Conservation (phyloP, 768 basidiomycete species). For the Suillus decipiens region DNA sequence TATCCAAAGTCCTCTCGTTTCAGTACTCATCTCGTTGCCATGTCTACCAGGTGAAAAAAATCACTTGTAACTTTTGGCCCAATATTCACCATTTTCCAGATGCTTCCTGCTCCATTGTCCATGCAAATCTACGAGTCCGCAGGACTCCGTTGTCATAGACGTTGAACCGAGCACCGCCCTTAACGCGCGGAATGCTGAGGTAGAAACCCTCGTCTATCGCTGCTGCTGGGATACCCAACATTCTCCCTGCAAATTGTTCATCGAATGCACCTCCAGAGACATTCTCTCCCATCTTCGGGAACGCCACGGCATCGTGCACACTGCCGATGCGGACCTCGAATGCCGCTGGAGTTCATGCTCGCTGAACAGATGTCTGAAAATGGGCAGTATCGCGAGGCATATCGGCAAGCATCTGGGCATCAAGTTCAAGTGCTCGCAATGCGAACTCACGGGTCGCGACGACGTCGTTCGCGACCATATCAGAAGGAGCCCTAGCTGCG, state of each 20-base stretch:
- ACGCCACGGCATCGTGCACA: neutral
- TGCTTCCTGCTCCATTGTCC: neutral
- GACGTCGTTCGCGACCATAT: slow-evolving; percentile 1
- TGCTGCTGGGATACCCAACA: neutral
- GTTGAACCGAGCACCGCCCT: neutral
- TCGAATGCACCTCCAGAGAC: neutral
- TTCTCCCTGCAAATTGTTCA: neutral
- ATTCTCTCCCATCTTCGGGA: neutral
- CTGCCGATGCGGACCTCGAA: neutral
- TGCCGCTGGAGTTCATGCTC: neutral
- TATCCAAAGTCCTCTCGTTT: neutral
- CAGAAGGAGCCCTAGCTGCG: neutral
- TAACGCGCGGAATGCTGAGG: neutral
- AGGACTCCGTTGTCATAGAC: neutral
- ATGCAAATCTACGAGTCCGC: neutral
- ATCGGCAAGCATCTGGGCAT: neutral
- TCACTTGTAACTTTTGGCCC: neutral
- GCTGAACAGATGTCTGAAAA: neutral
- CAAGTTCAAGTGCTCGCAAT: neutral
- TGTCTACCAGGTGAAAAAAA: neutral
- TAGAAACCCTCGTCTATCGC: neutral
- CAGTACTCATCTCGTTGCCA: neutral
- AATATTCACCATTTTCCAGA: neutral
- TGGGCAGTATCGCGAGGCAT: neutral
- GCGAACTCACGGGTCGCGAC: neutral